Evolutionary conservation across 179 eudicot genomes (phyloP), one percentile per base, ranked within the genome.

Genomic region (Sideroxylon spinosum): DNA sequence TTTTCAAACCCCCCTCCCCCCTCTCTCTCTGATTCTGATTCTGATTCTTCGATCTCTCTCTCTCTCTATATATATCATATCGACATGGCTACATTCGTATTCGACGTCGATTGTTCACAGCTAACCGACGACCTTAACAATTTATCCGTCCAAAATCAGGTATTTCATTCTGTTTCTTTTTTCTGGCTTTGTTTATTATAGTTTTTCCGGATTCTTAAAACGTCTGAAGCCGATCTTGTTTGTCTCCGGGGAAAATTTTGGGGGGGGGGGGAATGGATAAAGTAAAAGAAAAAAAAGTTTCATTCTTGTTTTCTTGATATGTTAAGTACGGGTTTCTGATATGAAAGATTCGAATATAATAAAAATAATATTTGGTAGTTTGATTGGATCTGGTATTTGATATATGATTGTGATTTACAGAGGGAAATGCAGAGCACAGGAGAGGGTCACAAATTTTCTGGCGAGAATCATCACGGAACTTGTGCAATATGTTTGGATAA

Each of bases 401-500:
- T 23, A 20, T 10, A 13, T 74, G 68, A 6, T 72, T 74, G 50
- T 23, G 70, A 25, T 68, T 70, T 78, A 19, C 80, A 90, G 92
- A 85, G 67, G 64, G 80, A 86, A 75, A 55, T 82, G 88, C 79
- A 84, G 86, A 83, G 62, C 61, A 55, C 74, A 49, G 74, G 66
- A 71, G 86, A 79, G 71, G 76, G 72, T 64, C 50, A 14, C 17
- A 59, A 25, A 50, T 72, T 22, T 25, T 84, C 66, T 80, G 69
- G 79, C 32, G 94, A 84, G 69, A 79, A 81, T 81, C 89, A 85
- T 85, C 83, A 88, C 75, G 97, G 98, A 3, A 56, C 83, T 14
- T 93, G 98, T 83, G 98, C 98, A 1, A 95, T 91, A 32, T 95
- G 99, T 85, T 90, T 93, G 88, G 89, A 90, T 61, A 80, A 78